Percentiles rank a stretch among this genome's conserved stretches.
phyloP scores from a whole-genome alignment of 345 rosid species.

The Aethionema arabicum region DNA sequence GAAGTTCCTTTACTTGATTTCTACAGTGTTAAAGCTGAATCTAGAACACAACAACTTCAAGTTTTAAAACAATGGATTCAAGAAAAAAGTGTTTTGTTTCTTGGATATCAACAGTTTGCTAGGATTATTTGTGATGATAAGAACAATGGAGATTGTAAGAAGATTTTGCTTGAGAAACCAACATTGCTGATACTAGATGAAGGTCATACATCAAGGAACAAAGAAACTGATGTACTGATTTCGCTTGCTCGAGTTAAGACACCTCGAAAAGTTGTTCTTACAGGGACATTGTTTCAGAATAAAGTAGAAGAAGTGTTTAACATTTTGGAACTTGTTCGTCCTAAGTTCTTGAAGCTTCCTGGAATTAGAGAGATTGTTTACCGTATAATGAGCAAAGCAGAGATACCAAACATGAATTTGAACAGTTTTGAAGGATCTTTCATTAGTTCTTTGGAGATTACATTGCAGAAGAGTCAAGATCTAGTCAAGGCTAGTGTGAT shows the following conservation, averaged over 20 bases:
- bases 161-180: conserved; percentile 66
- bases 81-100: conserved; percentile 69
- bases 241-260: conserved; percentile 85
- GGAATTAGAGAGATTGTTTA: conserved; percentile 45
- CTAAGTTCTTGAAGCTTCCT: conserved; percentile 65
- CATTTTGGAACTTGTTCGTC: conserved; percentile 80
- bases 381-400: conserved; percentile 66
- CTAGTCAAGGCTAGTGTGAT: conserved; percentile 61
- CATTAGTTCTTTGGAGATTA: conserved; percentile 67
- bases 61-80: conserved; percentile 70
- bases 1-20: conserved; percentile 66
- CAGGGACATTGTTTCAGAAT: conserved; percentile 88
- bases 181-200: conserved; percentile 83
- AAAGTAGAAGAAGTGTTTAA: conserved; percentile 88
- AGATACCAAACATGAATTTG: conserved; percentile 45
- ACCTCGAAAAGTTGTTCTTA: conserved; percentile 78
- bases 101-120: conserved; percentile 87
- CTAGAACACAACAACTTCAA: conserved; percentile 61
- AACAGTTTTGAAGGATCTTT: conserved; percentile 48
- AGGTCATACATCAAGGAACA: conserved; percentile 87
- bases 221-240: conserved; percentile 62
- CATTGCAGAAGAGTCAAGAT: conserved; percentile 53
- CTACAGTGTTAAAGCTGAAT: conserved; percentile 71
- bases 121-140: conserved; percentile 59
- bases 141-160: conserved; percentile 48